Evolutionary conservation across 805 yeast genomes (phyloP).

Genomic region (Pichia gijzeniarum): DNA sequence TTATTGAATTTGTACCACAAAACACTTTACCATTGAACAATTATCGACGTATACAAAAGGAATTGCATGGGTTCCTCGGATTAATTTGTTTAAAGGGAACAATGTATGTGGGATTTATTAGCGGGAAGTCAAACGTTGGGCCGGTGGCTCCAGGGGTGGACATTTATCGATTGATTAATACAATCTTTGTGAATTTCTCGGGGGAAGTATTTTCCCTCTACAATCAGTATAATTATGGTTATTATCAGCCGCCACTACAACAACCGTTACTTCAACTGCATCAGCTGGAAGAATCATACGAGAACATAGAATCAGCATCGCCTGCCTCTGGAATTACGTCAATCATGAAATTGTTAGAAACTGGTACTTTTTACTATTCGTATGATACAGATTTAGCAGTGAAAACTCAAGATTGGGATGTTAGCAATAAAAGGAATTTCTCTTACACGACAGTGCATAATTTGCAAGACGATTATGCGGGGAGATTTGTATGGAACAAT

Average conservation of each 20-base stretch:
- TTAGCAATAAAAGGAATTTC: conserved; percentile 7
- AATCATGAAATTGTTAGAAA: conserved; percentile 37
- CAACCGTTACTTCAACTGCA: conserved; percentile 4
- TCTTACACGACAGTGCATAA: conserved; percentile 14
- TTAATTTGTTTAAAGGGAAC: conserved; percentile 47
- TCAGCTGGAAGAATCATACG: conserved; percentile 6
- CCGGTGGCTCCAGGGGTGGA: conserved; percentile 46
- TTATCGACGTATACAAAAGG: conserved; percentile 5
- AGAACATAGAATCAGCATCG: conserved; percentile 6
- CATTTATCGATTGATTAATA: conserved; percentile 49
- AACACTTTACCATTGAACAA: conserved; percentile 23
- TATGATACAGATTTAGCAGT: conserved; percentile 41
- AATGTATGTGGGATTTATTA: conserved; percentile 52
- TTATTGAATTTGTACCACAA: conserved; percentile 50
- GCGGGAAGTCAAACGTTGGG: conserved; percentile 50
- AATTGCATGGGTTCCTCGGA: conserved; percentile 53
- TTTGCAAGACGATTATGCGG: conserved; percentile 35
- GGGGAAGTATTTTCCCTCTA: conserved; percentile 31
- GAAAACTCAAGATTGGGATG: conserved; percentile 40
- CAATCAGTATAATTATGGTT: not conserved
- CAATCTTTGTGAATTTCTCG: conserved; percentile 59
- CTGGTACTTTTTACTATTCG: conserved; percentile 45
- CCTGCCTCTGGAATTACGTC: conserved; percentile 19
- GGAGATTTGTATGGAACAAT: conserved; percentile 46
- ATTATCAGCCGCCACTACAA: conserved; percentile 1